Evolutionary conservation across 148 eudicot species (phyloP).

Genomic region (Pouteria glomerata): DNA sequence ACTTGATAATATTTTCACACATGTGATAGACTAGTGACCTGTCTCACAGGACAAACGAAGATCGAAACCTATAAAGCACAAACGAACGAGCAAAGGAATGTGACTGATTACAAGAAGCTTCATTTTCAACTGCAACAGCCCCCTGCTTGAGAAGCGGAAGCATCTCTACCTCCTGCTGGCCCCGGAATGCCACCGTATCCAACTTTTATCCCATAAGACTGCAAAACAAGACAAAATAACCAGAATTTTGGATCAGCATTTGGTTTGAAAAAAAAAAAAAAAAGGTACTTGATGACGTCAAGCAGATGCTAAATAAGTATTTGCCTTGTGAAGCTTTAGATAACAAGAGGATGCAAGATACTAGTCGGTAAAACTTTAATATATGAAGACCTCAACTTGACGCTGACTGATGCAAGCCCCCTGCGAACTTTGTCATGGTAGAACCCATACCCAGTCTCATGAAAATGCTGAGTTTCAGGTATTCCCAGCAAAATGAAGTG

Average conservation of each 20-base stretch:
- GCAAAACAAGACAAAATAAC: slow-evolving; percentile 14
- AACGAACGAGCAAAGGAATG: neutral
- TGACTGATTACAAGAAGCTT: neutral
- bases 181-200: slow-evolving; percentile 93
- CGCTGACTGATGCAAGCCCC: neutral
- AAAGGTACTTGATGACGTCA: neutral
- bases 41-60: neutral
- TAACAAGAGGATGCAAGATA: neutral
- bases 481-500: too few relatives aligned
- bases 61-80: neutral
- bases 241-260: neutral
- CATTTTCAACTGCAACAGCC: slow-evolving; percentile 56
- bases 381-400: neutral
- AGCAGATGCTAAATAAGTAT: neutral
- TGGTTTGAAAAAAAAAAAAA: neutral
- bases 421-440: neutral
- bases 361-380: neutral
- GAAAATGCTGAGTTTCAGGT: too few relatives aligned
- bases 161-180: slow-evolving; percentile 69
- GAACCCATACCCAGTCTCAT: too few relatives aligned
- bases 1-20: neutral
- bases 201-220: slow-evolving; percentile 91
- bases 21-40: neutral
- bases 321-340: neutral
- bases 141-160: slow-evolving; percentile 64